Base-by-base conservation (phyloP, 2,329 filamentous ascomycete genomes). In the Pseudogymnoascus sp. region DNA sequence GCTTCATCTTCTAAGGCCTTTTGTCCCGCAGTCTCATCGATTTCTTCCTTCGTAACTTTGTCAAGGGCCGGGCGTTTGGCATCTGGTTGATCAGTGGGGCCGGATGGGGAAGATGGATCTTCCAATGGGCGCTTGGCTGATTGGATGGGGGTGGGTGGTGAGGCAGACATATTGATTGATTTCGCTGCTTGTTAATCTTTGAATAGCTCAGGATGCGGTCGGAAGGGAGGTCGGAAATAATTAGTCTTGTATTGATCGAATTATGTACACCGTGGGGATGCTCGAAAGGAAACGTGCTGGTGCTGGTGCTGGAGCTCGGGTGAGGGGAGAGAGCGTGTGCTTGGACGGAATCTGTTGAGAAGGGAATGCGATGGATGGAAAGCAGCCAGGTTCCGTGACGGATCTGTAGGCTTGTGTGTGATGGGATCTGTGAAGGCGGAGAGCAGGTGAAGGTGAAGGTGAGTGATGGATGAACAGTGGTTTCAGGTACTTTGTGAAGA, bases 11-110 rank as follows among this genome's bases (percentile, higher is more conserved):
- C 68, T 64, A 28, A 72, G 67, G 59, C 71, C 75, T 66, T 77
- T 76, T 70, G 75, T 74, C 76, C 76, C 34, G 73, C 69, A 25
- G 74, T 73, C 63, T 74, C 76, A 64, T 78, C 81, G 28, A 14
- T 21, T 63, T 83, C 80, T 4, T 79, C 86, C 63, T 85, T 87
- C 75, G 89, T 91, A 70, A 89, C 82, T 81, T 97, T 99, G 79
- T 97, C 93, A 67, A 99, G 86, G 40, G 95, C 95, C 59, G 91
- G 95, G 70, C 95, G 90, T 81, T 99, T 99, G 67, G 95, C 95
- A 71, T 99, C 95, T 62, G 96, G 95, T 75, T 97, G 93, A 72
- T 97, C 95, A 74, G 86, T 91, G 40, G 89, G 89, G 67, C 90
- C 90, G 34, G 92, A 96, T 37, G 95, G 95, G 8, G 95, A 99